Conservation (phyloP, 169 alveolate genomes). For the Amoebophrya sp. region DNA sequence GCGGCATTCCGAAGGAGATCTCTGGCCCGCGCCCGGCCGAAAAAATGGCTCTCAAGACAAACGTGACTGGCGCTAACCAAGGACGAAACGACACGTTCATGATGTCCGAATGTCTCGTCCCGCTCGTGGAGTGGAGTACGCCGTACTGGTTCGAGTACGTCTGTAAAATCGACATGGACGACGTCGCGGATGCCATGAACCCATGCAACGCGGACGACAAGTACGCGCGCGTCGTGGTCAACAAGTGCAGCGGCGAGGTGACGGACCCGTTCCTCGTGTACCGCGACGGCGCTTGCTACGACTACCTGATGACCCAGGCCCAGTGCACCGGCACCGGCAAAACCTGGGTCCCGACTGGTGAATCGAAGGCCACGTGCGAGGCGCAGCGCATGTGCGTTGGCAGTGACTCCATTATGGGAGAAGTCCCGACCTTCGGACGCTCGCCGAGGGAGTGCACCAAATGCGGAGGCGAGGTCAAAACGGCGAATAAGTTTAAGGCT, state of each 20-base stretch:
- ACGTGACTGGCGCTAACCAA: not conserved
- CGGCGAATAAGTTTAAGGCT: no score
- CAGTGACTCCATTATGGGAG: no score
- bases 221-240: not conserved
- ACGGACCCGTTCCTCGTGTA: not conserved
- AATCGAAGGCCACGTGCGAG: not conserved
- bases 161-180: not conserved
- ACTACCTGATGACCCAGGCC: not conserved
- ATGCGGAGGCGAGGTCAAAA: not conserved
- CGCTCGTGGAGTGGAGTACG: not conserved
- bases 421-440: not conserved
- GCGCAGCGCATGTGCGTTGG: not conserved
- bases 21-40: not conserved
- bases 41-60: not conserved
- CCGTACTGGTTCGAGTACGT: not conserved
- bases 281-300: not conserved
- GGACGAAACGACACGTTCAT: not conserved
- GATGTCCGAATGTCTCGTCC: not conserved
- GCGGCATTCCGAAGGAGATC: not conserved
- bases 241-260: not conserved
- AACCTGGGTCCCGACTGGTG: not conserved
- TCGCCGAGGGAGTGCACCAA: not conserved
- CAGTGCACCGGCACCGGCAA: not conserved
- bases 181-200: not conserved
- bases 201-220: not conserved